phyloP scores from a whole-genome alignment of 257 asterid species.

The Salvia rosmarinus region DNA sequence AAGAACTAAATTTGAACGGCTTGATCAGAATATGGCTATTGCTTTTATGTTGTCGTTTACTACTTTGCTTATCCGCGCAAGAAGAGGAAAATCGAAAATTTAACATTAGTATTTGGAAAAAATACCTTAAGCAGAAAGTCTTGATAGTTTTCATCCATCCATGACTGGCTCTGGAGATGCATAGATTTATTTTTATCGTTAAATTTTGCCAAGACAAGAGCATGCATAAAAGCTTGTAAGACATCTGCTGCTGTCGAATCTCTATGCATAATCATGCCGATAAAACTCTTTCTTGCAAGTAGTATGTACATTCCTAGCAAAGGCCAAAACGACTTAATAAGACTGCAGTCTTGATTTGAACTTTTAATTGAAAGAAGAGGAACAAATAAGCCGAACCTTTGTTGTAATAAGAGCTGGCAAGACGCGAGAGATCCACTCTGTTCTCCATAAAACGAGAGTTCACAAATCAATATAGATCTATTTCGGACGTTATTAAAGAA shows the following conservation, averaged over 20 bases:
- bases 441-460: conserved; percentile 34
- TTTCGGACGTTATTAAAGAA: not conserved
- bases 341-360: conserved; percentile 20
- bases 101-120: conserved; percentile 12
- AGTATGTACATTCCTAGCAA: conserved; percentile 69
- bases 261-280: conserved; percentile 66
- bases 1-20: not conserved
- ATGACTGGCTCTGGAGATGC: conserved; percentile 66
- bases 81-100: not conserved
- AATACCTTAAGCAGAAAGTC: conserved; percentile 61
- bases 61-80: not conserved
- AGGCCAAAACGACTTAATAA: conserved; percentile 30
- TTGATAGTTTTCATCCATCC: conserved; percentile 78
- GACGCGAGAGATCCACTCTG: conserved; percentile 65
- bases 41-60: not conserved
- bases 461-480: conserved; percentile 24
- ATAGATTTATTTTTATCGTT: conserved; percentile 42
- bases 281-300: conserved; percentile 48
- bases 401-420: conserved; percentile 64
- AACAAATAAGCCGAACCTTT: conserved; percentile 55
- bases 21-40: conserved; percentile 3
- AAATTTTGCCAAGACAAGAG: conserved; percentile 68
- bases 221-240: conserved; percentile 74
- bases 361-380: conserved; percentile 10
- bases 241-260: conserved; percentile 75